These are phyloP conservation scores for Funneliformis geosporum DNA, from an alignment of 192 early-diverging fungal species.

Conservation along the genomic window DNA sequence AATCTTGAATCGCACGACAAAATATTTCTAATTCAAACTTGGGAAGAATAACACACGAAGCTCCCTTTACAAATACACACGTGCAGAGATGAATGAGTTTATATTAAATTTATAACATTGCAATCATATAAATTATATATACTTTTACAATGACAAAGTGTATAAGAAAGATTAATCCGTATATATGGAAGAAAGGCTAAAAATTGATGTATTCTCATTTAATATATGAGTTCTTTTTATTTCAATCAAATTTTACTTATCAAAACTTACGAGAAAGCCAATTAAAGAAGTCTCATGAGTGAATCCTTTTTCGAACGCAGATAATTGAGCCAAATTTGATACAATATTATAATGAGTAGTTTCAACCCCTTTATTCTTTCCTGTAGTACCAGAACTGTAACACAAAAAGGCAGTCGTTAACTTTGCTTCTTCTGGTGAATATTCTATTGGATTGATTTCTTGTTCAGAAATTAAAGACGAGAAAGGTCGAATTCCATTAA, in stretches of 20 bases:
- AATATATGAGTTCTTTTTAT: no score
- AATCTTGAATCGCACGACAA: conserved; percentile 53
- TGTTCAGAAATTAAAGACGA: conserved; percentile 31
- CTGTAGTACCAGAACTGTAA: conserved; percentile 67
- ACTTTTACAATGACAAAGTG: no score
- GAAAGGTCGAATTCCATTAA: conserved; percentile 40
- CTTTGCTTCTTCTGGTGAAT: conserved; percentile 34
- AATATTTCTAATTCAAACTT: conserved; percentile 64
- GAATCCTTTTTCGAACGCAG: conserved; percentile 44
- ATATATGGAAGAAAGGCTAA: no score
- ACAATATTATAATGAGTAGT: conserved; percentile 82
- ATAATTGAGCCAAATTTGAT: conserved; percentile 67
- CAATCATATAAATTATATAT: not conserved
- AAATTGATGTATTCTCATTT: not conserved
- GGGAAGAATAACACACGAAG: conserved; percentile 56
- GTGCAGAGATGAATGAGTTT: not conserved
- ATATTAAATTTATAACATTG: not conserved
- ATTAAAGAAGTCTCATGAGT: conserved; percentile 38
- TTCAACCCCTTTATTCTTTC: conserved; percentile 81
- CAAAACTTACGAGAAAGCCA: conserved; percentile 47
- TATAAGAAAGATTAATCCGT: no score
- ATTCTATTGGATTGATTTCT: conserved; percentile 35
- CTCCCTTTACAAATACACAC: conserved; percentile 41
- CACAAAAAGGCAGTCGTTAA: conserved; percentile 59
- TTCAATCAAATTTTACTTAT: conserved; percentile 48